phyloP scores from a whole-genome alignment of 306 rosid genomes.

The Argentina anserina region DNA sequence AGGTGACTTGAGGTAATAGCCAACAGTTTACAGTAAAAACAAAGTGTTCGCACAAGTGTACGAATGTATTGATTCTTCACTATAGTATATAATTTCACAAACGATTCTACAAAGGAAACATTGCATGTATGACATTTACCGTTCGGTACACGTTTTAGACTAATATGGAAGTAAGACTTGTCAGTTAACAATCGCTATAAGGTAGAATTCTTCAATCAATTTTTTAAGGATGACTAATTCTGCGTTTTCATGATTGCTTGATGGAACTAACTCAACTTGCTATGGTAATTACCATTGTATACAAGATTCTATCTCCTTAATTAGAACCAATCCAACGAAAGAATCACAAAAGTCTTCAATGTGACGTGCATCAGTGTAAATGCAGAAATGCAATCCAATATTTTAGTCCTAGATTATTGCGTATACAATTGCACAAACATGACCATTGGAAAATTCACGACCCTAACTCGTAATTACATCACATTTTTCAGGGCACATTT shows the following conservation, averaged over 20 bases:
- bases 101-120: too few relatives aligned
- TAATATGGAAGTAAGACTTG: too few relatives aligned
- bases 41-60: too few relatives aligned
- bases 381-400: background rate
- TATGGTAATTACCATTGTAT: background rate
- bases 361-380: constrained; percentile 6
- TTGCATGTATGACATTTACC: too few relatives aligned
- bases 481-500: background rate
- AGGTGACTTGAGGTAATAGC: background rate
- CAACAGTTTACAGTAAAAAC: too few relatives aligned
- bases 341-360: background rate
- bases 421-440: background rate
- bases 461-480: background rate
- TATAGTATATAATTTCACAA: background rate
- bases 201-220: background rate
- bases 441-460: background rate
- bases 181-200: too few relatives aligned
- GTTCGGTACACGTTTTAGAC: too few relatives aligned
- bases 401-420: background rate
- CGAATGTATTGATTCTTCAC: too few relatives aligned
- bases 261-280: background rate
- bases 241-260: background rate
- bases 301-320: background rate
- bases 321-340: background rate
- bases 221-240: background rate